A percentile compares a stretch with the other conserved stretches of the same genome.
phyloP scores from a whole-genome alignment of 768 basidiomycete species.

The Tricholoma flavovirens region DNA sequence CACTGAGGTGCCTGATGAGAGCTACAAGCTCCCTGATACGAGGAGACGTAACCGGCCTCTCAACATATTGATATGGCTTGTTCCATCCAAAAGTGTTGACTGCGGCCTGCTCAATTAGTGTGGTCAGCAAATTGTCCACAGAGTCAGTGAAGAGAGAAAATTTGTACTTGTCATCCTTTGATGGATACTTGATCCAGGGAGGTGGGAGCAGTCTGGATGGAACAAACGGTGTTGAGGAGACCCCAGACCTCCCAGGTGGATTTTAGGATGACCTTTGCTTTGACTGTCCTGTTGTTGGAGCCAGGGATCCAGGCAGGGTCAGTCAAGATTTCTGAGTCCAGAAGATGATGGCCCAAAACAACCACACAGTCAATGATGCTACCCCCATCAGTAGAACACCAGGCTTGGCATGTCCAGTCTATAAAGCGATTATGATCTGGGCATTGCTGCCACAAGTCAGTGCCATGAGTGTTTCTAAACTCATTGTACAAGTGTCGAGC shows the following conservation, averaged over 20 bases:
- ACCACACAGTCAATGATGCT: constrained; percentile 20
- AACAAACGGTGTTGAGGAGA: neutral
- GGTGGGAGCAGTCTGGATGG: neutral
- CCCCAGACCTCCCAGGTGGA: neutral
- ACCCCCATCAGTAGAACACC: constrained; percentile 3
- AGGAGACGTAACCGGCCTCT: neutral
- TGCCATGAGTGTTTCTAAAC: constrained; percentile 4
- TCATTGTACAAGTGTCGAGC: neutral
- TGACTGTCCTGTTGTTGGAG: neutral
- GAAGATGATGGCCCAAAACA: neutral
- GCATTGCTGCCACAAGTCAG: constrained; percentile 5
- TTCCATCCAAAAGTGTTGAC: neutral
- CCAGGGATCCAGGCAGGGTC: constrained; percentile 4
- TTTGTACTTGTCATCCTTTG: constrained; percentile 1
- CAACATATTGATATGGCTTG: neutral
- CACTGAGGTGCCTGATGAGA: neutral
- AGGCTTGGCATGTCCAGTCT: constrained; percentile 13
- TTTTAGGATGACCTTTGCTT: neutral
- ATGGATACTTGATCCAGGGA: constrained; percentile 2
- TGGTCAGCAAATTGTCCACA: neutral
- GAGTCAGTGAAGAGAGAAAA: neutral
- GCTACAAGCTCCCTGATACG: neutral
- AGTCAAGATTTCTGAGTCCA: constrained; percentile 2
- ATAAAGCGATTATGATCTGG: constrained; percentile 4
- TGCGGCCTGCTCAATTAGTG: neutral